These are phyloP conservation scores for Pythium volutum DNA, from an alignment of 352 stramenopile genomes.

Conservation along the genomic window DNA sequence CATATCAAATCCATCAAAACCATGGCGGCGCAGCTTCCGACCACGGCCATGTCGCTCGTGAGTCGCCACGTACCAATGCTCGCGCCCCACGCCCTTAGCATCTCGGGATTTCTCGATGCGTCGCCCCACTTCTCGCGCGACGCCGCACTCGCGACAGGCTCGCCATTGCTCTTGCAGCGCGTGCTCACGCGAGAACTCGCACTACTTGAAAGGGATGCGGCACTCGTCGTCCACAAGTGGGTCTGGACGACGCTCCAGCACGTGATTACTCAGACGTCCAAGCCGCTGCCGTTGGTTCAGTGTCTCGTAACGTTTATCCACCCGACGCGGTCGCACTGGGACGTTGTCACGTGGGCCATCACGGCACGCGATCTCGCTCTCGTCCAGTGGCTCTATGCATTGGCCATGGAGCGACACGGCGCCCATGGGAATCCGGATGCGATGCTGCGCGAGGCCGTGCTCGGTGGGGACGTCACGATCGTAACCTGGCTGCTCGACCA, in stretches of 20 bases:
- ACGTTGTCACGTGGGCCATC: slow-evolving; percentile 12
- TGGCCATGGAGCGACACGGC: not conserved
- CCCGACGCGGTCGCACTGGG: slow-evolving; percentile 9
- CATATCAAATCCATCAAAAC: no score
- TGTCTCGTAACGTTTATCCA: slow-evolving; percentile 17
- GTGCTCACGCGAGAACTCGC: slow-evolving; percentile 8
- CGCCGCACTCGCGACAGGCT: slow-evolving; percentile 1
- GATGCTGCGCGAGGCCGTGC: slow-evolving; percentile 10
- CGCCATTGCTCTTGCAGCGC: slow-evolving; percentile 4
- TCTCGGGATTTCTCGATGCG: slow-evolving; percentile 12
- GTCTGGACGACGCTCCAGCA: slow-evolving; percentile 13
- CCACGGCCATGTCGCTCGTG: slow-evolving; percentile 3
- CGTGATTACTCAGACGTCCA: not conserved
- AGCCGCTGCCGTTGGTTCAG: slow-evolving; percentile 1
- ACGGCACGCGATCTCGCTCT: not conserved
- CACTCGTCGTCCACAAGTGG: slow-evolving; percentile 8
- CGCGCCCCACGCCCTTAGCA: not conserved
- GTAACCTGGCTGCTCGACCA: slow-evolving; percentile 23
- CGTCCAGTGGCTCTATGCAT: slow-evolving; percentile 8
- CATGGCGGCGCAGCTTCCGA: slow-evolving; percentile 5
- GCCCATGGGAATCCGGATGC: not conserved
- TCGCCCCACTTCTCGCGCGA: slow-evolving; percentile 2
- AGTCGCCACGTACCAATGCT: slow-evolving; percentile 4
- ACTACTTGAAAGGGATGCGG: not conserved
- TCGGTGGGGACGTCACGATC: slow-evolving; percentile 18